These are phyloP conservation scores for Annona cherimola DNA, from an alignment of 164 flowering plant genomes.

Conservation along the genomic window DNA sequence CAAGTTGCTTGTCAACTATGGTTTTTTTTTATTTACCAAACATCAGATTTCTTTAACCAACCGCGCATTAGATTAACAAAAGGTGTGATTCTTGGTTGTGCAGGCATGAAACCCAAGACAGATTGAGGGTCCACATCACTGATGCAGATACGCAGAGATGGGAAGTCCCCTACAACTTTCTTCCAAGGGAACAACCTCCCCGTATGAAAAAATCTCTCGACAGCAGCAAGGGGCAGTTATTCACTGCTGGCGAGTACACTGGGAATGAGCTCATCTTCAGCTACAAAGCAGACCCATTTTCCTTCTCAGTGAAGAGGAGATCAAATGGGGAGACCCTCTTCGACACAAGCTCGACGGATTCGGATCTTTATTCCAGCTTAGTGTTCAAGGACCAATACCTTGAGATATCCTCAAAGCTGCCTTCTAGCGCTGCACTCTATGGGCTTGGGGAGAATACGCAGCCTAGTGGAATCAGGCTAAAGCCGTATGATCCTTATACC, in stretches of 20 bases:
- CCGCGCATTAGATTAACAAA: neutral
- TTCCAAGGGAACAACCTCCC: constrained; percentile 70
- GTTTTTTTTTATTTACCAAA: neutral
- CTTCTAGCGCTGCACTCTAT: constrained; percentile 71
- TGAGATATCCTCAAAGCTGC: constrained; percentile 77
- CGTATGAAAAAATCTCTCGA: constrained; percentile 26
- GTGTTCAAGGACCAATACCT: constrained; percentile 97
- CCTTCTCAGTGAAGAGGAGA: constrained; percentile 69
- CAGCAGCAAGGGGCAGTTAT: constrained; percentile 26
- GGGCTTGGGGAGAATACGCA: constrained; percentile 97
- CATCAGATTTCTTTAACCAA: neutral
- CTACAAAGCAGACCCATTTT: constrained; percentile 70
- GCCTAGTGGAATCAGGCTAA: constrained; percentile 70
- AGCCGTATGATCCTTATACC: constrained; percentile 86
- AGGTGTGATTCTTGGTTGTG: constrained; percentile 6
- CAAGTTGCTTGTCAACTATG: neutral
- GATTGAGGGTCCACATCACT: constrained; percentile 73
- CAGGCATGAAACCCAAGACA: constrained; percentile 84
- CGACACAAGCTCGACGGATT: constrained; percentile 45
- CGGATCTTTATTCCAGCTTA: constrained; percentile 52
- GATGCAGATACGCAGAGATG: constrained; percentile 65
- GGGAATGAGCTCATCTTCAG: constrained; percentile 61
- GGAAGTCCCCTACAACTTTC: constrained; percentile 76
- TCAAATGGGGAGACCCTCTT: constrained; percentile 78
- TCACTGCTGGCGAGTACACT: constrained; percentile 35